Conservation (phyloP, 345 rosid species). For the Psidium friedrichsthalianum region DNA sequence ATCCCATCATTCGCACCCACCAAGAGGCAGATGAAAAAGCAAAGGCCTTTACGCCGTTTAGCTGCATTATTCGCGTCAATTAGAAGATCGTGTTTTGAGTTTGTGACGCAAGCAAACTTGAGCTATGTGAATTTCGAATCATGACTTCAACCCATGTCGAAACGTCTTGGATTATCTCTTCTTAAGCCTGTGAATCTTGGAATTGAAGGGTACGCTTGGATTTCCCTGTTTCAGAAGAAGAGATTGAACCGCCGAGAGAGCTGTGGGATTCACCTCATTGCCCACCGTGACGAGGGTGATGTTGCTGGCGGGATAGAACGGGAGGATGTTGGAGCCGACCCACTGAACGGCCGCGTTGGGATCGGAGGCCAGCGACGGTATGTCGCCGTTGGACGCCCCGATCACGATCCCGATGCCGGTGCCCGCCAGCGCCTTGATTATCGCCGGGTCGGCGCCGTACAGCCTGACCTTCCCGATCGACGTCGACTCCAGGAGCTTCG, state of each 20-base stretch:
- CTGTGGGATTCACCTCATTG: slow-evolving; percentile 47
- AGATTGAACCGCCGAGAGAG: background rate
- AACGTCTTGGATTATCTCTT: background rate
- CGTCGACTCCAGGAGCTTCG: slow-evolving; percentile 70
- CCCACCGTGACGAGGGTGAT: slow-evolving; percentile 79
- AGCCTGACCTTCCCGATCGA: slow-evolving; percentile 61
- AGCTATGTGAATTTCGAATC: background rate
- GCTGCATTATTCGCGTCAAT: background rate
- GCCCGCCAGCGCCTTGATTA: slow-evolving; percentile 66
- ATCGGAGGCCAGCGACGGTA: slow-evolving; percentile 73
- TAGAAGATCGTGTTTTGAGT: background rate
- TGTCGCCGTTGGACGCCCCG: slow-evolving; percentile 68
- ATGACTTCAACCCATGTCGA: background rate
- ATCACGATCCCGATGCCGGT: slow-evolving; percentile 70
- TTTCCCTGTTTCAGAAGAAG: background rate
- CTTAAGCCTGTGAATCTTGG: background rate
- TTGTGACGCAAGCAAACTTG: background rate
- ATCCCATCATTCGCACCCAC: background rate
- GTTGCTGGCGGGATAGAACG: slow-evolving; percentile 74
- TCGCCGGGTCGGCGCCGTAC: slow-evolving; percentile 78
- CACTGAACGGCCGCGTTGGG: slow-evolving; percentile 68
- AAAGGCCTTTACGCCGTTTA: background rate
- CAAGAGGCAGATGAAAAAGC: background rate
- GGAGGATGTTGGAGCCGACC: slow-evolving; percentile 62
- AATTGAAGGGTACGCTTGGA: background rate